Conservation (phyloP, 202 grass and related monocot genomes). For the Tripidium arundinaceum region DNA sequence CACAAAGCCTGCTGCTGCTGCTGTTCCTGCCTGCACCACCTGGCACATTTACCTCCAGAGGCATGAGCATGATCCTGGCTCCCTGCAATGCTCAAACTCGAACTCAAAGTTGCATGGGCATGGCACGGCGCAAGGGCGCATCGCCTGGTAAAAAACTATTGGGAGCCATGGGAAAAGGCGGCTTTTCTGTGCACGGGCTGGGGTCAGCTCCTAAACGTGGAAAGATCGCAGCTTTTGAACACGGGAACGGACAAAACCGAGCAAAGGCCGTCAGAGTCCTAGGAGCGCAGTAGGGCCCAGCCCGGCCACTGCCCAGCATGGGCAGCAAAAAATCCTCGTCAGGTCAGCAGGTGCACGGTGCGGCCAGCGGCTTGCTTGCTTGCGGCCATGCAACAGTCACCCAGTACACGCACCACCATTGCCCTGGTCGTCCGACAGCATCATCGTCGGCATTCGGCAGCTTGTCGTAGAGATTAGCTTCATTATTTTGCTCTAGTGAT, state of each 20-base stretch:
- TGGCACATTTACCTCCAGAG: constrained; percentile 10
- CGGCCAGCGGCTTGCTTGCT: not conserved
- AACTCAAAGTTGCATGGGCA: not conserved
- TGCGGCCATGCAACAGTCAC: not conserved
- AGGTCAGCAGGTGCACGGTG: not conserved
- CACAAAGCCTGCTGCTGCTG: not conserved
- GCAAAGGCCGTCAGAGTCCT: not conserved
- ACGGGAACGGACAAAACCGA: not conserved
- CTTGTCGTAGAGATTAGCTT: too few species aligned
- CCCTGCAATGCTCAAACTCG: not conserved
- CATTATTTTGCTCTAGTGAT: too few species aligned
- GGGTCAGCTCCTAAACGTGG: not conserved
- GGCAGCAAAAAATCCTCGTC: not conserved
- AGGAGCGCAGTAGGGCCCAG: too few species aligned
- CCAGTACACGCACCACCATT: too few species aligned
- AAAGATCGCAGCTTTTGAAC: constrained; percentile 15
- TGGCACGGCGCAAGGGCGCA: not conserved
- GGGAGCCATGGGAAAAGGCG: not conserved
- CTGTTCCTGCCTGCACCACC: not conserved
- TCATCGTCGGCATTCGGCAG: not conserved
- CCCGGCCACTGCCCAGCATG: not conserved
- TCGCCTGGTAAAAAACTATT: not conserved
- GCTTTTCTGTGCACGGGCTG: not conserved
- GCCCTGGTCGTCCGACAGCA: not conserved
- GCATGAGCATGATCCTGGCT: not conserved